Base-by-base conservation (phyloP, 495 filamentous ascomycete genomes). In the Penicillium salamii region DNA sequence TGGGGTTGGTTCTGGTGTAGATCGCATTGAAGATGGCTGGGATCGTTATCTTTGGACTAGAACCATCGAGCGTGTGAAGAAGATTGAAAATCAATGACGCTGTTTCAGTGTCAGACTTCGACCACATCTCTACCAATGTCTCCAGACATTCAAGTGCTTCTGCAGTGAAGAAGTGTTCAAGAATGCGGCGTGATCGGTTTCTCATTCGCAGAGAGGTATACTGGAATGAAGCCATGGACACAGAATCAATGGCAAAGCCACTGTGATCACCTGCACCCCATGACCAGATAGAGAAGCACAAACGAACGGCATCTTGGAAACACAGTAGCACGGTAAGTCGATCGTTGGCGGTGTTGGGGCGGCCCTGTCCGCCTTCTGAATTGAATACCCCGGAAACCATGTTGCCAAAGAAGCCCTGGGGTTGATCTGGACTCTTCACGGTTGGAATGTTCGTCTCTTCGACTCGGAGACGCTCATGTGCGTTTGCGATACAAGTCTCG, bases 11-110 rank as follows among this genome's bases (percentile, higher is more conserved):
- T 34, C 93, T 82, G 52, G 90, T 95, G 62, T 96, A 97, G 19
- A 97, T 88, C 3, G 93, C 89, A 64, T 97, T 95, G 72, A 99
- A 96, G 7, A 97, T 85, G n/a, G 91, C 90, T 5, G 93, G 92
- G 28, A 99, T 88, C 0, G 90, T 89, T 65, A 95, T 88, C 70
- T 90, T 91, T 1, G 93, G 95, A 44, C 90, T 79, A 7, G 91
- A 93, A 11, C 90, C 90, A 54, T 97, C 91, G 24, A 99, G 78
- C 7, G 90, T 91, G 57, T 97, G 90, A 19, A 99, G 76, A 29
- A 99, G 76, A 49, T 85, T 87, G 52, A 97, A 84, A 9, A 96
- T 83, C 9, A 77, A 58, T 17, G 69, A 55, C 11, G 70, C 64
- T n/a, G 56, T 66, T n/a, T 62, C 61, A 6, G 52, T 57, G 14